Evolutionary conservation across 2,329 filamentous ascomycete genomes (phyloP).

Genomic region (Talaromyces amestolkiae): DNA sequence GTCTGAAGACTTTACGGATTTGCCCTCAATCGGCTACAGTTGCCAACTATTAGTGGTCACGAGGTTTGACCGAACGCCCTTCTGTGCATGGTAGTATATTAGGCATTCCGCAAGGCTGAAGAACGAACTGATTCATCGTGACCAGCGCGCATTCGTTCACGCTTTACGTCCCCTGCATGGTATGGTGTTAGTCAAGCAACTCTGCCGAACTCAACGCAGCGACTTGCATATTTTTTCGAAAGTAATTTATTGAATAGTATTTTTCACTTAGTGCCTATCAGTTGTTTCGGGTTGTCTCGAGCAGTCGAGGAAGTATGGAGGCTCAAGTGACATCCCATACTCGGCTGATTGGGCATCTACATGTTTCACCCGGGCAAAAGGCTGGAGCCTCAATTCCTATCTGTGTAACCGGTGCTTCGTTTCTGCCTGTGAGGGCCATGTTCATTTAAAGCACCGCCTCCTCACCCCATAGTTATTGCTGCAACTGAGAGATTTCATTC

Average conservation of each 20-base stretch:
- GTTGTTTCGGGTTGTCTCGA: neutral
- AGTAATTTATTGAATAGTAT: neutral
- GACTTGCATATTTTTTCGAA: neutral
- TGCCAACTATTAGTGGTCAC: neutral
- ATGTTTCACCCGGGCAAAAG: neutral
- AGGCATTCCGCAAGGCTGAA: neutral
- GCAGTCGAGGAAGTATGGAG: neutral
- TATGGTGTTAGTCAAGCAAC: neutral
- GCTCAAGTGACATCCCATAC: neutral
- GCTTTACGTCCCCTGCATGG: neutral
- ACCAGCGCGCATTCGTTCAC: neutral
- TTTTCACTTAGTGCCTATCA: too few relatives aligned
- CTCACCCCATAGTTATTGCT: neutral
- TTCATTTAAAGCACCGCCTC: neutral
- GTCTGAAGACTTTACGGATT: neutral
- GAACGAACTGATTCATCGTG: neutral
- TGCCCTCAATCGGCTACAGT: neutral
- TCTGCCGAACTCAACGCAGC: neutral
- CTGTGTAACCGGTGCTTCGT: neutral
- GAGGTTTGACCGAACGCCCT: neutral
- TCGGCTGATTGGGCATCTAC: neutral
- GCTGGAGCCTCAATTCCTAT: neutral
- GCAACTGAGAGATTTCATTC: neutral
- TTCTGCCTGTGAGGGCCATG: neutral
- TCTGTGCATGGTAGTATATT: neutral